Conservation (phyloP, 768 basidiomycete genomes). For the Pleurotus djamor region DNA sequence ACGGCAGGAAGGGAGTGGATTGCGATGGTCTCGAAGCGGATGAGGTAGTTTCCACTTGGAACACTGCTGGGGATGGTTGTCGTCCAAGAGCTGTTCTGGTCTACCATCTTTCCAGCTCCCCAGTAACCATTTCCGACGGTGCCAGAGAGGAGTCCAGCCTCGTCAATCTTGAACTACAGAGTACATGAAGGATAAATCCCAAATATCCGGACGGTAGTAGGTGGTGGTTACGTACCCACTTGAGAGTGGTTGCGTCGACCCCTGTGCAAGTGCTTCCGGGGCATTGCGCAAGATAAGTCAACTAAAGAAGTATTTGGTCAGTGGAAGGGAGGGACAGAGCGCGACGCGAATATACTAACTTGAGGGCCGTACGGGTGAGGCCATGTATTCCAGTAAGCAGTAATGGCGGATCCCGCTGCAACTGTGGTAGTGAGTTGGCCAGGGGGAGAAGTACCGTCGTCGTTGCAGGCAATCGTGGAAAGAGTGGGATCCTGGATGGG, state of each 20-base stretch:
- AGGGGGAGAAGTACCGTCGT: constrained; percentile 37
- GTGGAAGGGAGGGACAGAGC: background rate
- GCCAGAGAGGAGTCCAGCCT: constrained; percentile 41
- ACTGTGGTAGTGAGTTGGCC: constrained; percentile 39
- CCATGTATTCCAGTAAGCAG: constrained; percentile 47
- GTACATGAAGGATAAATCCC: no score
- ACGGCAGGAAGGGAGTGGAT: constrained; percentile 52
- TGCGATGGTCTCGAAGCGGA: constrained; percentile 49
- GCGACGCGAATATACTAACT: constrained; percentile 18
- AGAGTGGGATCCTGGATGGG: constrained; percentile 37
- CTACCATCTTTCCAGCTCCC: constrained; percentile 43
- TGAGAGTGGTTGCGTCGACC: constrained; percentile 30
- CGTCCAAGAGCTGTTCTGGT: constrained; percentile 42
- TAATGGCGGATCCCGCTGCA: constrained; percentile 38
- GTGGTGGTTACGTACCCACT: constrained; percentile 31
- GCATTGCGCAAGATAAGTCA: constrained; percentile 44
- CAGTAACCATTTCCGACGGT: constrained; percentile 36
- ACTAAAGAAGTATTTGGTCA: constrained; percentile 17
- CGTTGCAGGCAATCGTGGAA: constrained; percentile 40
- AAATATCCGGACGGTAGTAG: no score
- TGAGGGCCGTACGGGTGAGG: constrained; percentile 42
- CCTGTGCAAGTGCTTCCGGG: constrained; percentile 38
- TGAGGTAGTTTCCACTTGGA: constrained; percentile 41
- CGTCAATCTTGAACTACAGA: constrained; percentile 42
- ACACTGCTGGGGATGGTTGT: constrained; percentile 41